Evolutionary conservation across 768 basidiomycete species (phyloP).

Genomic region (Phanerochaete sordida): DNA sequence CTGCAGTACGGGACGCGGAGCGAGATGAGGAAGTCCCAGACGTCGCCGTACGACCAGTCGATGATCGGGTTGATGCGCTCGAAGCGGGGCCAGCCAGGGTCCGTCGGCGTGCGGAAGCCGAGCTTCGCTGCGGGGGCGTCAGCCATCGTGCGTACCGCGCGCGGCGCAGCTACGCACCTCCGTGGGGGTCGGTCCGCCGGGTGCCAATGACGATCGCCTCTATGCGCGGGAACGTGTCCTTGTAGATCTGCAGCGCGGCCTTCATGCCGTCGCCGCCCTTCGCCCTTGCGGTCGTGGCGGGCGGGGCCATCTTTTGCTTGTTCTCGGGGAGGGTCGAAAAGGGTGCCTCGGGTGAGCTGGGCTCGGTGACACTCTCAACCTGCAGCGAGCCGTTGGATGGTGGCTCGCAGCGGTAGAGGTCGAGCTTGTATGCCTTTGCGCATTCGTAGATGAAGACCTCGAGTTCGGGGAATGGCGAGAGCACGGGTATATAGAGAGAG

Average conservation of each 20-base stretch:
- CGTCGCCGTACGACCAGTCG: constrained; percentile 87
- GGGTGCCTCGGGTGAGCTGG: constrained; percentile 22
- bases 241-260: constrained; percentile 70
- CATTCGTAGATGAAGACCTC: constrained; percentile 79
- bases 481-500: constrained; percentile 85
- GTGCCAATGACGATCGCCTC: constrained; percentile 89
- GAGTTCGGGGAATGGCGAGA: constrained; percentile 81
- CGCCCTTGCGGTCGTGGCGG: constrained; percentile 23
- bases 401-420: constrained; percentile 58
- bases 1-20: constrained; percentile 82
- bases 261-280: constrained; percentile 76
- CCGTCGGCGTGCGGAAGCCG: constrained; percentile 73
- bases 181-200: constrained; percentile 87
- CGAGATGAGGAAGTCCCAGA: constrained; percentile 82
- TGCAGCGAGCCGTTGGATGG: constrained; percentile 27
- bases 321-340: constrained; percentile 18
- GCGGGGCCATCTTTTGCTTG: neutral
- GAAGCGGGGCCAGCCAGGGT: constrained; percentile 85
- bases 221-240: constrained; percentile 59
- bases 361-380: constrained; percentile 46
- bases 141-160: neutral
- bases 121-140: constrained; percentile 51
- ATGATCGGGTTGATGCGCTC: constrained; percentile 94
- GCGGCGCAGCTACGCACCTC: constrained; percentile 54
- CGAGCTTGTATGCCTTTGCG: constrained; percentile 63